Evolutionary conservation across 441 rosid species (phyloP).

Genomic region (Erysimum cheiri): DNA sequence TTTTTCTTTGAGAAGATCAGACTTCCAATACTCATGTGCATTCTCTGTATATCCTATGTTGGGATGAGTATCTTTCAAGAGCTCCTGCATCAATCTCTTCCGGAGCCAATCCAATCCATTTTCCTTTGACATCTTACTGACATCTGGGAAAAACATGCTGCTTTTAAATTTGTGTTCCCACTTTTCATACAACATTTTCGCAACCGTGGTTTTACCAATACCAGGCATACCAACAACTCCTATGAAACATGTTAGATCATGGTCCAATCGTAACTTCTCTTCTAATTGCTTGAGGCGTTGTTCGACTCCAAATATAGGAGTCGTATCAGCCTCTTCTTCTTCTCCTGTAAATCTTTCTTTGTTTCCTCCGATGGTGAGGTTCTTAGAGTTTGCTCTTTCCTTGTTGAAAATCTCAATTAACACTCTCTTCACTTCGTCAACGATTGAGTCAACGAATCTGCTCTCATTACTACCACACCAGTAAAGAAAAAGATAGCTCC

Average conservation of each 20-base stretch:
- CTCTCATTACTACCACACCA: neutral
- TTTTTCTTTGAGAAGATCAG: slow-evolving; percentile 2
- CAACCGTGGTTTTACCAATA: slow-evolving; percentile 24
- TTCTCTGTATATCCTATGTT: slow-evolving; percentile 1
- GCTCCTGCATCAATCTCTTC: slow-evolving; percentile 8
- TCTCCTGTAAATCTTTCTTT: neutral
- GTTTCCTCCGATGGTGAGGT: neutral
- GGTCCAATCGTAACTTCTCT: neutral
- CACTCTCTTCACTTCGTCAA: slow-evolving; percentile 5
- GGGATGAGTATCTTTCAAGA: slow-evolving; percentile 5
- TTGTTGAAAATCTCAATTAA: neutral
- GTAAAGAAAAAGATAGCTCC: neutral
- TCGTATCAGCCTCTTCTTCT: neutral
- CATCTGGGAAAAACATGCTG: slow-evolving; percentile 1
- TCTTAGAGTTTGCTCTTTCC: neutral
- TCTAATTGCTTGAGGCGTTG: slow-evolving; percentile 16
- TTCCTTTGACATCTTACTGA: neutral
- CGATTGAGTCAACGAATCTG: neutral
- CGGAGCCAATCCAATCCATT: slow-evolving; percentile 1
- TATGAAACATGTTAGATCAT: slow-evolving; percentile 10
- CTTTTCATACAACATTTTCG: slow-evolving; percentile 3
- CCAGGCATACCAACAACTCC: slow-evolving; percentile 31
- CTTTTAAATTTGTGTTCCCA: slow-evolving; percentile 10
- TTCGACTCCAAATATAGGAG: slow-evolving; percentile 9
- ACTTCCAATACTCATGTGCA: slow-evolving; percentile 3